These are phyloP conservation scores for Entomophthora muscae DNA, from an alignment of 371 early-diverging fungal genomes.

Conservation along the genomic window DNA sequence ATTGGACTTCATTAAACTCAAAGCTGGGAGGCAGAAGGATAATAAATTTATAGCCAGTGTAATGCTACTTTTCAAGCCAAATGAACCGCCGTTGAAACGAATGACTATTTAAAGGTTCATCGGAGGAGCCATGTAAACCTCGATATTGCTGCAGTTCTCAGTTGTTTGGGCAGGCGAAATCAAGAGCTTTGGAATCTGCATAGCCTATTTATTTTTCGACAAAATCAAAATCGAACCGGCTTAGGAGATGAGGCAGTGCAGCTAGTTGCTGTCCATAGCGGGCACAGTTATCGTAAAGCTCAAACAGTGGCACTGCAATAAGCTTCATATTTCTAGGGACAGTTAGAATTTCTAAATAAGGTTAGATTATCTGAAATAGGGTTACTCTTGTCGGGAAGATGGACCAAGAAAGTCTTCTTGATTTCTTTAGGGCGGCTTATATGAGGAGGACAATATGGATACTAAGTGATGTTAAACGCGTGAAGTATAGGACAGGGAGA, in stretches of 20 bases:
- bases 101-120: too few relatives aligned
- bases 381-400: slow-evolving; percentile 53
- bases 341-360: slow-evolving; percentile 35
- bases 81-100: too few relatives aligned
- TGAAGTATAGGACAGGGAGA: too few relatives aligned
- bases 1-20: too few relatives aligned
- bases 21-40: too few relatives aligned
- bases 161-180: too few relatives aligned
- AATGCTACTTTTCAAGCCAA: too few relatives aligned
- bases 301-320: slow-evolving; percentile 65
- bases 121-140: too few relatives aligned
- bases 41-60: too few relatives aligned
- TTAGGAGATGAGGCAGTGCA: slow-evolving; percentile 47
- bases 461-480: slow-evolving; percentile 21
- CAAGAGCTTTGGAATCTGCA: too few relatives aligned
- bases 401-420: slow-evolving; percentile 49
- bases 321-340: slow-evolving; percentile 65
- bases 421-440: slow-evolving; percentile 65
- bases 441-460: slow-evolving; percentile 65
- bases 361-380: background rate
- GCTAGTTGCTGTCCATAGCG: slow-evolving; percentile 58
- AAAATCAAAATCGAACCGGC: slow-evolving; percentile 28
- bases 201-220: slow-evolving; percentile 15
- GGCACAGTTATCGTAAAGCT: slow-evolving; percentile 54
- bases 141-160: too few relatives aligned